Conservation (phyloP, 106 monocot species). For the Platanthera zijinensis region DNA sequence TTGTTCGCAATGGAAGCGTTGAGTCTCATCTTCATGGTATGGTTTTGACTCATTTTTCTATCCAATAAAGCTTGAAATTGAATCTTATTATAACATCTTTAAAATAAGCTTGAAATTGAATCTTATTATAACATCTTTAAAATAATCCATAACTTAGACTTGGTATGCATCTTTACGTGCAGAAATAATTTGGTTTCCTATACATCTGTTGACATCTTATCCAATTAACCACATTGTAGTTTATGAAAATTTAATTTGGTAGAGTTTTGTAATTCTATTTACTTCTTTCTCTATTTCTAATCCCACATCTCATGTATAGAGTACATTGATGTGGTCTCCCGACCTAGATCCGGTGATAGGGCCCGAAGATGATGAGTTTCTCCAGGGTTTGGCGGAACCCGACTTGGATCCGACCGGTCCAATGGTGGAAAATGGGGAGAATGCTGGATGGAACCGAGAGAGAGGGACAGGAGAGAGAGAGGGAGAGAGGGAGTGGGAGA, state of each 20-base stretch:
- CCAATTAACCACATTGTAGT: neutral
- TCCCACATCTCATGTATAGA: too few species aligned
- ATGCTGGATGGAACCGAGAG: too few species aligned
- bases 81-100: neutral
- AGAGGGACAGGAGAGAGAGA: too few species aligned
- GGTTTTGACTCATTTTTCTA: neutral
- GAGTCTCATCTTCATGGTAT: constrained; percentile 92
- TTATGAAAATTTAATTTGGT: neutral
- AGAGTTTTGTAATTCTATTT: neutral
- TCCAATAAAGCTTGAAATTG: neutral
- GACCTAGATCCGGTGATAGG: too few species aligned
- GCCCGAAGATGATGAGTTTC: too few species aligned
- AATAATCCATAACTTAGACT: neutral
- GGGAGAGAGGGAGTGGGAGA: too few species aligned
- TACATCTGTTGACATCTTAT: neutral
- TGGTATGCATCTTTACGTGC: neutral
- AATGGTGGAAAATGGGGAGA: too few species aligned
- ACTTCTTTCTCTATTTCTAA: neutral
- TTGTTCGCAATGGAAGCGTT: constrained; percentile 81
- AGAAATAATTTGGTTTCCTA: neutral
- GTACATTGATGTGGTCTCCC: too few species aligned
- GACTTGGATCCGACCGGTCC: too few species aligned
- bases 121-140: neutral
- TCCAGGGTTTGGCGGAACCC: too few species aligned
- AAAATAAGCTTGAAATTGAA: neutral